A percentile compares a stretch with the other conserved stretches of the same genome.
These are phyloP conservation scores for Neurospora hispaniola DNA, from an alignment of 495 filamentous ascomycete species.

Conservation along the genomic window DNA sequence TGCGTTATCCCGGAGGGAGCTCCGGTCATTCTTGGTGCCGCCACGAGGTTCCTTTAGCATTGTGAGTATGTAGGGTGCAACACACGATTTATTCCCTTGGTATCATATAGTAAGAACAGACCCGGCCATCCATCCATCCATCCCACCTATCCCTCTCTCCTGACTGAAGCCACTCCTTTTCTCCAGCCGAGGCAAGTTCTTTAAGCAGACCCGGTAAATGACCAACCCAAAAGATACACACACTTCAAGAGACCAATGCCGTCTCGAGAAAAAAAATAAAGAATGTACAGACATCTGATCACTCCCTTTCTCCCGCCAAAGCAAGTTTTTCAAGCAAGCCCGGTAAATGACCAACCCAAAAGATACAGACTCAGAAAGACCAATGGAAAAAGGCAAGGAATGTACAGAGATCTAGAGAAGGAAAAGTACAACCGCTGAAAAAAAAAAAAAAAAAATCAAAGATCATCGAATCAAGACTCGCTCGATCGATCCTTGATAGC, in stretches of 20 bases:
- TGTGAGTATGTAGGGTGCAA: not conserved
- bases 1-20: not conserved
- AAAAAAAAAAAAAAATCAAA: not conserved
- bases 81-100: not conserved
- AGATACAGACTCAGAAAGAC: not conserved
- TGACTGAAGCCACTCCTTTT: not conserved
- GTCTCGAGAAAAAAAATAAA: not conserved
- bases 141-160: not conserved
- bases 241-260: not conserved
- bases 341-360: not conserved
- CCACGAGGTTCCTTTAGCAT: not conserved
- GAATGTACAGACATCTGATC: not conserved
- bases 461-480: conserved; percentile 8
- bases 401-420: not conserved
- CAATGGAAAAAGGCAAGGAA: not conserved
- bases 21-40: not conserved
- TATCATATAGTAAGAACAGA: not conserved
- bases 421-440: not conserved
- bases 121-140: not conserved
- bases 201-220: not conserved
- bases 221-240: not conserved
- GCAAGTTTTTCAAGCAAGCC: not conserved
- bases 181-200: not conserved
- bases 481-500: conserved; percentile 2
- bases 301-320: not conserved